Conservation (phyloP, 179 eudicot species). For the Nepenthes alata region DNA sequence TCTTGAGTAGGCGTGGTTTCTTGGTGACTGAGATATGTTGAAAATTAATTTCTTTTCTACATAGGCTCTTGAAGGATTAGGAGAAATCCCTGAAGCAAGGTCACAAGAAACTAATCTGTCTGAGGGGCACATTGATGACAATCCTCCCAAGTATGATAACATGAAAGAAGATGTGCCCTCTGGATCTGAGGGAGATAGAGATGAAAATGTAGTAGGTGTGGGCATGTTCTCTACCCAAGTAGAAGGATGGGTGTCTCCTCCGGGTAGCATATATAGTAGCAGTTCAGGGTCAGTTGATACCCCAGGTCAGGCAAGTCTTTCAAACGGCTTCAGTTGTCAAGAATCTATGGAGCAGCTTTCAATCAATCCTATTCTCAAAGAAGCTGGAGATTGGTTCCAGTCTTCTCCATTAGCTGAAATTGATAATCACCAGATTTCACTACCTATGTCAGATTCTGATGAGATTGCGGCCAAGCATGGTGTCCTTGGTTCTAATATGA, state of each 20-base stretch:
- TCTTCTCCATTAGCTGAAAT: slow-evolving; percentile 16
- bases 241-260: slow-evolving; percentile 87
- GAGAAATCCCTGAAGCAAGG: slow-evolving; percentile 55
- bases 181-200: slow-evolving; percentile 33
- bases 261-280: slow-evolving; percentile 57
- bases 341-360: slow-evolving; percentile 30
- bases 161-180: slow-evolving; percentile 27
- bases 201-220: slow-evolving; percentile 23
- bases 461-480: slow-evolving; percentile 20
- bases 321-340: slow-evolving; percentile 33
- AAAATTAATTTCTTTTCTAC: slow-evolving; percentile 5
- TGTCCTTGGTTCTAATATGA: slow-evolving; percentile 17
- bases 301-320: slow-evolving; percentile 39
- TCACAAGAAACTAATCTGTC: slow-evolving; percentile 51
- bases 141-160: slow-evolving; percentile 28
- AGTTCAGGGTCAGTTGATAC: slow-evolving; percentile 40
- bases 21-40: neutral
- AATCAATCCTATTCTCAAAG: slow-evolving; percentile 19
- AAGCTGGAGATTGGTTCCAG: slow-evolving; percentile 17
- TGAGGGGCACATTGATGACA: slow-evolving; percentile 31
- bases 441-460: slow-evolving; percentile 17
- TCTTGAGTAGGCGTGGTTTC: slow-evolving; percentile 4
- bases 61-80: slow-evolving; percentile 93
- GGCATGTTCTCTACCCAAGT: slow-evolving; percentile 37
- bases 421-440: slow-evolving; percentile 16